Percentiles rank a stretch among this genome's conserved stretches.
These are phyloP conservation scores for Ochetophila trinervis DNA, from an alignment of 306 rosid genomes.

Conservation along the genomic window DNA sequence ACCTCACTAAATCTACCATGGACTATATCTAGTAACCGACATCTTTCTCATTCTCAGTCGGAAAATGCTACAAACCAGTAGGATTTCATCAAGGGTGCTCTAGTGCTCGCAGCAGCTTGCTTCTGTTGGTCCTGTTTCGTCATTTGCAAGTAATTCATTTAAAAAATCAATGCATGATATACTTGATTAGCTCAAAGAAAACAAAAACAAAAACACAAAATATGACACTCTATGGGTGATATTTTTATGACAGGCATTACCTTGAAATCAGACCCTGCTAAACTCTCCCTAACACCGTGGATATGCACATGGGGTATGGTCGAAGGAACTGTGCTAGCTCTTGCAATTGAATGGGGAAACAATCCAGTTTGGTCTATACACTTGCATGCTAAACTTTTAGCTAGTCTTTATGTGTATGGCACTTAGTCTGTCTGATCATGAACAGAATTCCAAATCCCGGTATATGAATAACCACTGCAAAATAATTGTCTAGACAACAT, in stretches of 20 bases:
- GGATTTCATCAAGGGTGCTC: slow-evolving; percentile 29
- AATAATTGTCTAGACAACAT: background rate
- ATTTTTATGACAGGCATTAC: slow-evolving; percentile 29
- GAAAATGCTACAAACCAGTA: background rate
- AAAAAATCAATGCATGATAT: no score
- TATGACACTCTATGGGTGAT: background rate
- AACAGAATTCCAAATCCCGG: background rate
- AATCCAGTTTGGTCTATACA: slow-evolving; percentile 36
- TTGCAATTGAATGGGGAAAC: slow-evolving; percentile 31
- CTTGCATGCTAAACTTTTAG: slow-evolving; percentile 24
- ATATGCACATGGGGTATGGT: slow-evolving; percentile 39
- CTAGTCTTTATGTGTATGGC: slow-evolving; percentile 36
- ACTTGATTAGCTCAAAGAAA: no score
- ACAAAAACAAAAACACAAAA: background rate
- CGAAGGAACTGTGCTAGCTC: slow-evolving; percentile 30
- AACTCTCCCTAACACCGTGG: slow-evolving; percentile 38
- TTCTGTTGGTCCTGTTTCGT: slow-evolving; percentile 37
- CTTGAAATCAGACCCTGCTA: slow-evolving; percentile 37
- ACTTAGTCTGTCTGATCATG: no score
- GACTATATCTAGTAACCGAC: background rate
- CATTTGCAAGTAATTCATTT: slow-evolving; percentile 35
- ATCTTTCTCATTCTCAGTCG: background rate
- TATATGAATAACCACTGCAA: background rate
- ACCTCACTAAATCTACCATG: slow-evolving; percentile 24
- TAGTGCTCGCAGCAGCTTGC: slow-evolving; percentile 29